Evolutionary conservation across 73 alveolate species (phyloP), one percentile per base, ranked within the genome.

Genomic region (Tetrahymena borealis): DNA sequence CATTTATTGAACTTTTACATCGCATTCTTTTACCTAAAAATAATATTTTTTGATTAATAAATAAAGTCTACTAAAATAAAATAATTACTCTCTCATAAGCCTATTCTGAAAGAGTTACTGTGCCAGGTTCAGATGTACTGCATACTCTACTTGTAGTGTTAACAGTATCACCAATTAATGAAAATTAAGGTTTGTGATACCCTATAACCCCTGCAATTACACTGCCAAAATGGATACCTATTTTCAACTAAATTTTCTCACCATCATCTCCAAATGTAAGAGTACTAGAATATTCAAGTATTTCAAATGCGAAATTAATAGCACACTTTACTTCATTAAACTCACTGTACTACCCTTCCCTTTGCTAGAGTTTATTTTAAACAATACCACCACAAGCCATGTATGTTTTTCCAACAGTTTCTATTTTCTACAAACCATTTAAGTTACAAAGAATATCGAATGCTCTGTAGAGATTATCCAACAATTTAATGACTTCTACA

Each of bases 331-430:
- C 85, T 60, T 60, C 85, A 60, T 60, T 60, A 15, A 60, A 32
- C 28, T 60, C 85, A n/a, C 85, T 60, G 13, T 60, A 60, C 10
- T 60, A 20, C 28, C 85, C 85, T 60, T 60, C 85, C 2, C 85
- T 11, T 35, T 92, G 33, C 90, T 92, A 40, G 4, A 92, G 36
- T 79, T 93, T 92, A 18, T 36, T 79, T n/a, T 85, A 31, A 33
- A 95, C 96, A 43, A 97, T 93, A 37, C 99, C 99, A 43, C 98
- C 99, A 39, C 98, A 96, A 31, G 98, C 98, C 99, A 97, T 97
- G 94, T 97, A 97, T 15, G 99, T 96, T 39, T 97, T 97, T 0
- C 99, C 99, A 7, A 97, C 99, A 9, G 99, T 97, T 93, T 97
- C 99, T 24, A 97, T 97, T 33, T 95, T 95, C 32, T 94, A 15